Base-by-base conservation (phyloP, 208 protist genomes). In the Leishmania tarentolae region DNA sequence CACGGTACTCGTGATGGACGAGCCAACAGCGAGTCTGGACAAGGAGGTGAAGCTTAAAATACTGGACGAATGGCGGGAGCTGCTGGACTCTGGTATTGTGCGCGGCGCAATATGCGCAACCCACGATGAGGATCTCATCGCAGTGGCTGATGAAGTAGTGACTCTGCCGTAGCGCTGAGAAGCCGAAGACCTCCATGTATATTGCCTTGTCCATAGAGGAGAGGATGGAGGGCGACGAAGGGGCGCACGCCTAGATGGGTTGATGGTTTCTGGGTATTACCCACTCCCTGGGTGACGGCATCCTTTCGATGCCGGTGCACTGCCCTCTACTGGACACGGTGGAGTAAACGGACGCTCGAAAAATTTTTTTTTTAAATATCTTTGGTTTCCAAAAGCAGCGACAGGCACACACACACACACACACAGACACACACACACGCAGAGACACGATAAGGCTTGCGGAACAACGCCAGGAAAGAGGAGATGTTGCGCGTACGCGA, bases 1-100 rank as follows among this genome's bases (percentile, higher is more conserved):
- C 42, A 79, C 87, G 7, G 84, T 96, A 44, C 81, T 96, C 52
- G 82, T 96, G 70, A 92, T 95, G 91, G 93, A 96, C 46, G 93
- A 96, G 76, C 90, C 91, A 17, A 96, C 93, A 0, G 84, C 93
- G 13, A 91, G 87, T 56, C 87, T 96, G 19, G 93, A 96, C 69
- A 76, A 44, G 53, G 84, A 83, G 70, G 87, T 89, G 56, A 90
- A 90, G 81, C 42, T 76, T 21, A 82, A 80, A 42, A 75, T 96
- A 31, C 77, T 96, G 66, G 35, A 28, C 31, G 80, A 90, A 80
- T 91, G 82, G 87, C 86, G 85, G 13, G 82, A 71, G 76, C 72
- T 96, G 73, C 84, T 96, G 57, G 73, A 76, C 59, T 71, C 56
- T 19, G 83, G 87, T 24, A 81, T 80, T 42, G 76, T 94, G 31